Evolutionary conservation across 805 yeast species (phyloP).

Genomic region (Yarrowia keelungensis): DNA sequence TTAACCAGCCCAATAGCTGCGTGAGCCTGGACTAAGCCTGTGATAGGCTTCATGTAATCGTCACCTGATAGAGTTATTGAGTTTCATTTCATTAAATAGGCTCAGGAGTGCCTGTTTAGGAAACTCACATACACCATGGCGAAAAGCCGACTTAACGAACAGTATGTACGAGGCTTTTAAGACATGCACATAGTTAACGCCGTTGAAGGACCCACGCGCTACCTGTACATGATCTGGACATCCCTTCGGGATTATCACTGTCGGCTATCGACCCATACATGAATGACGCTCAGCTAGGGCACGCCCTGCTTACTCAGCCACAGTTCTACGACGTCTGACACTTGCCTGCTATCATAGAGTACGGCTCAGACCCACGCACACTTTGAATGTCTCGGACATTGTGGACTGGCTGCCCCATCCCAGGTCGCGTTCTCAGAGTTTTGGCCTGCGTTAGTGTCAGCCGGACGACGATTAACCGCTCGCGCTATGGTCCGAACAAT

Average conservation of each 20-base stretch:
- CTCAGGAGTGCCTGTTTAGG: conserved; percentile 13
- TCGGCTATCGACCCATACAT: background rate
- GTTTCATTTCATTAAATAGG: conserved; percentile 14
- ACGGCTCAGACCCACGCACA: conserved; percentile 8
- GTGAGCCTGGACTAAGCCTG: background rate
- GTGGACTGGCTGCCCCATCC: background rate
- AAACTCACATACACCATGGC: background rate
- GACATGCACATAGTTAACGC: conserved; percentile 4
- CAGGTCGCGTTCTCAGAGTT: background rate
- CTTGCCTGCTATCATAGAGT: background rate
- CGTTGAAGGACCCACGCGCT: conserved; percentile 16
- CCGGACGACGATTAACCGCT: conserved; percentile 1
- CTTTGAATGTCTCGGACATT: conserved; percentile 11
- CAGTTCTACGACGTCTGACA: no score
- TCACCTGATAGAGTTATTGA: conserved; percentile 27
- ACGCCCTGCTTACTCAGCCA: no score
- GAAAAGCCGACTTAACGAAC: conserved; percentile 29
- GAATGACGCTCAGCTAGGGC: background rate
- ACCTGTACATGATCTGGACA: background rate
- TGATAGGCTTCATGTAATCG: conserved; percentile 1
- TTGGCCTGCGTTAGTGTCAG: conserved; percentile 2
- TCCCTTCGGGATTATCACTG: background rate
- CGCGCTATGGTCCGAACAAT: background rate
- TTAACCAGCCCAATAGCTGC: background rate
- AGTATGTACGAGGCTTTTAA: conserved; percentile 11